A percentile compares a stretch with the other conserved stretches of the same genome.
Conservation (phyloP, 2,329 filamentous ascomycete genomes). For the Intubia oerlemansii region DNA sequence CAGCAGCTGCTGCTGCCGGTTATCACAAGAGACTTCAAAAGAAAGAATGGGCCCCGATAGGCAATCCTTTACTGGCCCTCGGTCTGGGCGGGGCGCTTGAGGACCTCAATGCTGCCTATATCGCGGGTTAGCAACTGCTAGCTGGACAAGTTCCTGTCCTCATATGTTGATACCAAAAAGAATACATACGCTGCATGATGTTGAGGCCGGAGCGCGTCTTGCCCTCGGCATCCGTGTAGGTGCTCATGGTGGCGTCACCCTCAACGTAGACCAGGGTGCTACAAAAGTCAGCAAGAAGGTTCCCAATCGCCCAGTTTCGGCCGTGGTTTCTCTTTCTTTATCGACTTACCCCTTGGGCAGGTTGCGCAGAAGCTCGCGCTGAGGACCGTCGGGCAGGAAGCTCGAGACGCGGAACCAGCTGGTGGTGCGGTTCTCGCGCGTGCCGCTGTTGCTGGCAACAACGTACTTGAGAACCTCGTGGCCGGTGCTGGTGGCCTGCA, state of each 20-base stretch:
- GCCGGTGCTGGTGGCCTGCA: slow-evolving; percentile 46
- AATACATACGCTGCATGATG: slow-evolving; percentile 56
- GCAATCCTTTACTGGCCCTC: no score
- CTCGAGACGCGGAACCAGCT: slow-evolving; percentile 70
- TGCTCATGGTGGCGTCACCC: slow-evolving; percentile 51
- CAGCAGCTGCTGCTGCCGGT: no score
- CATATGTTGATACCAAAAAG: no score
- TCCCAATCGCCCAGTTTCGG: no score
- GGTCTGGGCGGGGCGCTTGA: slow-evolving; percentile 17
- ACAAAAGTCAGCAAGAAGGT: no score
- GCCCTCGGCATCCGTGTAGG: slow-evolving; percentile 49
- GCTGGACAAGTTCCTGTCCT: no score
- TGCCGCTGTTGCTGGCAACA: slow-evolving; percentile 47
- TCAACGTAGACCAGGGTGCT: slow-evolving; percentile 66
- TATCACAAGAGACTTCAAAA: no score
- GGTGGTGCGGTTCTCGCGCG: slow-evolving; percentile 47
- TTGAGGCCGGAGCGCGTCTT: slow-evolving; percentile 41
- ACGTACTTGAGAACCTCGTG: slow-evolving; percentile 57
- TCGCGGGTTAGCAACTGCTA: background rate
- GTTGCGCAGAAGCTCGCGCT: slow-evolving; percentile 48
- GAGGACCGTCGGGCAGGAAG: slow-evolving; percentile 46
- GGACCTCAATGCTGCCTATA: slow-evolving; percentile 22
- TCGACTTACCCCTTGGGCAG: slow-evolving; percentile 78
- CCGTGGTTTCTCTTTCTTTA: no score
- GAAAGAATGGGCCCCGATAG: no score